Evolutionary conservation across 192 early-diverging fungal genomes (phyloP), one percentile per base, ranked within the genome.

Genomic region (Podila minutissima): DNA sequence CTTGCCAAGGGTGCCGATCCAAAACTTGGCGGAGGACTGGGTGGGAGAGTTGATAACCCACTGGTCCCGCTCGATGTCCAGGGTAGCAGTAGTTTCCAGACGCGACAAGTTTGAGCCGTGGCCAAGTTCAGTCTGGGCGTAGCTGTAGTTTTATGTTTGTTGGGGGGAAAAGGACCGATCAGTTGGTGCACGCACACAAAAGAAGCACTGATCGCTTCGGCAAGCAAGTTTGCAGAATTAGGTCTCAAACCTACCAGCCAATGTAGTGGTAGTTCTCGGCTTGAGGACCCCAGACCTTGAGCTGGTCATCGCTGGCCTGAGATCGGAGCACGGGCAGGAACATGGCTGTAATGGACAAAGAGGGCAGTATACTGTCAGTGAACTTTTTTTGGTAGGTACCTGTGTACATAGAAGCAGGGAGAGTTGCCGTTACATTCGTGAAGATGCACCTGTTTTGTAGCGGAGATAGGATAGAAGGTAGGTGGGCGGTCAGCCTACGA

Each of bases 31-130:
- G 4, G 95, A 87, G 24, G 94, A 92, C 55, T 95, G 84, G 37
- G 85, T 88, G 15, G 95, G 95, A 10, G 90, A 90, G 75, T 97
- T 89, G 55, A 97, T 87, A 53, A 93, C 94, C 71, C 95, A 97
- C 83, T 97, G 91, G 73, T 95, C 90, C 2, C 93, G 93, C 68
- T 91, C 91, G 3, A 91, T 88, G 48, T 93, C 85, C 55, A 89
- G 93, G 0, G 94, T 95, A 53, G 94, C 94, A 0, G 93, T 94
- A 6, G 95, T 97, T 83, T 97, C 95, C 24, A 97, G 87, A 1
- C 94, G 94, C 84, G 93, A 91, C n/a, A 97, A 88, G 58, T 95
- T 95, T 22, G 91, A 93, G 4, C 94, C 94, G 49, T 94, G 91
- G 20, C 85, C 78, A 60, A 82, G 87, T 66, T 90, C 89, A 22